Evolutionary conservation across 306 rosid species (phyloP), one percentile per base, ranked within the genome.

Genomic region (Cicer cuneatum): DNA sequence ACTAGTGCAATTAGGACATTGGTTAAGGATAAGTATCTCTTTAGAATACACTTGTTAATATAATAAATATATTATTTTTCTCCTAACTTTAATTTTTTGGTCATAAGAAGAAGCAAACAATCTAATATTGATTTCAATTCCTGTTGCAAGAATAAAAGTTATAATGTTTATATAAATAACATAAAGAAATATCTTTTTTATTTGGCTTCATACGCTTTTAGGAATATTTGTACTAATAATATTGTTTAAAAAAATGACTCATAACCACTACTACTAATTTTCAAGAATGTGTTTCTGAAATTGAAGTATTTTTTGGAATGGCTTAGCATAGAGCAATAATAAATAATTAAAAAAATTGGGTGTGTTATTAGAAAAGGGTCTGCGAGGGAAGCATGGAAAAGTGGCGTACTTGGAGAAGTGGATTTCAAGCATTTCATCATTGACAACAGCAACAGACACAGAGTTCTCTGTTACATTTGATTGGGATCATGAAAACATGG

Each of bases 401-500:
- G 81, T 14, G 16, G 84, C 93, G 1, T 65, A 72, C 29, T 79
- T 94, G 87, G 93, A 92, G 87, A 82, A 74, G 16, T 94, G 99
- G 99, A 67, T 82, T 9, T 53, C 92, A 49, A 90, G 81, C 2
- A 39, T 82, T 2, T 40, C 89, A 7, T 77, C 93, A 2, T 5
- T 85, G 66, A 18, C 79, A 33, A 42, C 82, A 15, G 85, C 86
- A 1, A 35, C 51, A 21, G 97, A 92, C 19, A 70, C 86, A 14
- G 86, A 67, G 38, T 87, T 92, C 65, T 11, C 63, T 0, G 13
- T 89, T 3, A 65, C 83, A 16, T 73, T 90, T 53, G 93, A 94
- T 1, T 92, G 97, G 97, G 90, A 92, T 5, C 24, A 46, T n/a
- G 90, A 88, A 58, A 68, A 63, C 18, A 82, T 83, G 84, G 99